Evolutionary conservation across 2,329 filamentous ascomycete species (phyloP).

Genomic region (Ophiocordyceps camponoti-saundersi): DNA sequence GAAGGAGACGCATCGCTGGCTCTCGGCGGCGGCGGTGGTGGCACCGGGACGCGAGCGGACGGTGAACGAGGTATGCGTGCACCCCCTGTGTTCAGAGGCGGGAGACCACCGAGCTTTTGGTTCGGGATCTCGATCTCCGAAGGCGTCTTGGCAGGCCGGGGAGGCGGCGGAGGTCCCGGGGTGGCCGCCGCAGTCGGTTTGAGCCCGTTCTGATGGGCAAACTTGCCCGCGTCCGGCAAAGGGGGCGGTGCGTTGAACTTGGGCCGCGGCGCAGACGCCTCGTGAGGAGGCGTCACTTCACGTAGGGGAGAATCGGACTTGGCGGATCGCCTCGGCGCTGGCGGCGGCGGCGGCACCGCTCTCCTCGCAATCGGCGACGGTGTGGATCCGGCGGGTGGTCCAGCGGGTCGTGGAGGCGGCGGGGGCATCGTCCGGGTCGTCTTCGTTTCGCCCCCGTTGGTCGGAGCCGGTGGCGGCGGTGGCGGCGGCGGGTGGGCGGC

Average conservation of each 20-base stretch:
- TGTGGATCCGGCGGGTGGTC: background rate
- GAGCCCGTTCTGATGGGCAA: constrained; percentile 36
- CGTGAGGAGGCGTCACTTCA: constrained; percentile 53
- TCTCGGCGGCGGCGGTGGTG: constrained; percentile 49
- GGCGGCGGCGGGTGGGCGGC: constrained; percentile 7
- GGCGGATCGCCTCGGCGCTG: constrained; percentile 40
- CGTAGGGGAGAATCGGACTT: constrained; percentile 44
- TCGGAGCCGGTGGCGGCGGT: constrained; percentile 9
- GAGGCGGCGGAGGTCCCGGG: constrained; percentile 18
- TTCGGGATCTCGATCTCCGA: constrained; percentile 40
- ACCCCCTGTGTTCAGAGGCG: constrained; percentile 52
- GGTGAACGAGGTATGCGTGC: constrained; percentile 60
- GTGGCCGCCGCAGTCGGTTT: constrained; percentile 9
- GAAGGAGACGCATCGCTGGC: constrained; percentile 12
- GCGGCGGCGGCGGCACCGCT: constrained; percentile 15
- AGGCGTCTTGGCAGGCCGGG: constrained; percentile 47
- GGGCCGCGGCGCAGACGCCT: constrained; percentile 44
- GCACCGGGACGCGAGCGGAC: constrained; percentile 52
- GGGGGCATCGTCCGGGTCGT: constrained; percentile 18
- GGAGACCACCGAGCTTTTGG: constrained; percentile 52
- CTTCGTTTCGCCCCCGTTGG: constrained; percentile 15
- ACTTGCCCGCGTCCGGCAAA: constrained; percentile 78
- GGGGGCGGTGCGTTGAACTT: constrained; percentile 77
- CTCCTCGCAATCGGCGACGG: constrained; percentile 4
- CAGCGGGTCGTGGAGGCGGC: constrained; percentile 11